Base-by-base conservation (phyloP, 192 early-diverging fungal genomes). In the Backusella sp. region DNA sequence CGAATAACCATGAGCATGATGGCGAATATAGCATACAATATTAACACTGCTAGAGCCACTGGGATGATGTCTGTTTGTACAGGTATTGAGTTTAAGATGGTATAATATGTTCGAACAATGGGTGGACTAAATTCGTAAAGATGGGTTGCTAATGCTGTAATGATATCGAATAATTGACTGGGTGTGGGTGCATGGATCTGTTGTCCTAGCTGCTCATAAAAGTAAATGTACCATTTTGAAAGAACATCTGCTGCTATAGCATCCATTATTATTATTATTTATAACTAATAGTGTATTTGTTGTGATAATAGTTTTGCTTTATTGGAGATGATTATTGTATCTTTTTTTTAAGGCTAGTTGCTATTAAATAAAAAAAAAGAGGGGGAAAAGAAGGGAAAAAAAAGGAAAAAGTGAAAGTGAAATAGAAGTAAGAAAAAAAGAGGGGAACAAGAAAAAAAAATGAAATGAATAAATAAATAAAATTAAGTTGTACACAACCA, bases 41-140 rank as follows among this genome's bases (percentile, higher is more conserved):
- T 66, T 19, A 81, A 26, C 6, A 81, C 65, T 3, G 76, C 76
- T 1, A 81, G 14, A 11, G 76, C 59, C 34, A 74, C 76, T 1
- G 79, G 79, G 9, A 81, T 56, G 23, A 81, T 74, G 11, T 81
- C 76, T 32, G 76, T 68, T 56, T 81, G 76, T 9, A 81, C 71
- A 37, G 76, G 79, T 32, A 78, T 42, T 9, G 77, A 52, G 4
- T 66, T 56, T 21, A 78, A 69, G 14, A 46, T 35, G 44, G 35
- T 52, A 37, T 66, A 73, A 23, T 68, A 73, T 28, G 36, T 72
- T 36, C 65, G 65, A 19, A 78, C 32, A 44, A 30, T 44, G n/a
- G 73, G 41, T 23, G 77, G 77, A 14, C 42, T 49, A 41, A 66
- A 32, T 52, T 78, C 21, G 15, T 68, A 77, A 39, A 73, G 35